Evolutionary conservation across 352 stramenopile genomes (phyloP).

Genomic region (Pythium rhizo-oryzae): DNA sequence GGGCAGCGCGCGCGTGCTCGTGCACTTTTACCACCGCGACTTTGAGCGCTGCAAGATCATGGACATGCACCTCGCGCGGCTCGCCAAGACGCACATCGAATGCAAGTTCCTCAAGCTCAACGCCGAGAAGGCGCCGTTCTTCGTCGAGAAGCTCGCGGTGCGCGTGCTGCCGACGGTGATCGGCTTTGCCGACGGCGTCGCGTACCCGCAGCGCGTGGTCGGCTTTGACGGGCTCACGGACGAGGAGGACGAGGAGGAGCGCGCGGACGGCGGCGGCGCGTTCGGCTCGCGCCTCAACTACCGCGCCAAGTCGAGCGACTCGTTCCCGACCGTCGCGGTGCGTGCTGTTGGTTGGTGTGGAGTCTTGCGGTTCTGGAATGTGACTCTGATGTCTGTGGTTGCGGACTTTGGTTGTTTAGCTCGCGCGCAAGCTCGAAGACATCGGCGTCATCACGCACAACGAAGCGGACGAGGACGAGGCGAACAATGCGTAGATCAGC

Average conservation of each 20-base stretch:
- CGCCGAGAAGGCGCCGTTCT: conserved; percentile 94
- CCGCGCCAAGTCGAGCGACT: conserved; percentile 51
- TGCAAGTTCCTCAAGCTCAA: conserved; percentile 96
- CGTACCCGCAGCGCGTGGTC: conserved; percentile 85
- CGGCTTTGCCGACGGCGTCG: conserved; percentile 92
- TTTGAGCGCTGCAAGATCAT: conserved; percentile 98
- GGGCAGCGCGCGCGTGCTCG: conserved; percentile 72
- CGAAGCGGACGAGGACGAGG: conserved; percentile 41
- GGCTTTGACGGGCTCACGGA: conserved; percentile 94
- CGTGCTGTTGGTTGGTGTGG: conserved; percentile 5
- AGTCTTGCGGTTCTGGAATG: not conserved
- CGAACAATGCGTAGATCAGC: conserved; percentile 12
- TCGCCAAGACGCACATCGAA: conserved; percentile 79
- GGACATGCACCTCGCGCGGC: conserved; percentile 86
- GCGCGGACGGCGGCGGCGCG: conserved; percentile 39
- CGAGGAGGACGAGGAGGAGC: conserved; percentile 56
- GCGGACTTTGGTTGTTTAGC: conserved; percentile 32
- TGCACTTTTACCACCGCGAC: conserved; percentile 97
- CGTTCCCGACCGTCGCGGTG: conserved; percentile 65
- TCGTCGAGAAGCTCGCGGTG: conserved; percentile 93
- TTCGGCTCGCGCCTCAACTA: conserved; percentile 48
- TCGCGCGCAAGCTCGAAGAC: conserved; percentile 57
- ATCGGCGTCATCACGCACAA: conserved; percentile 61
- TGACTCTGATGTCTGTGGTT: conserved; percentile 5
- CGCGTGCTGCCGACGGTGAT: conserved; percentile 94